Percentiles rank a stretch among this genome's conserved stretches.
Evolutionary conservation across 768 basidiomycete genomes (phyloP).

Genomic region (Terana coerulea): DNA sequence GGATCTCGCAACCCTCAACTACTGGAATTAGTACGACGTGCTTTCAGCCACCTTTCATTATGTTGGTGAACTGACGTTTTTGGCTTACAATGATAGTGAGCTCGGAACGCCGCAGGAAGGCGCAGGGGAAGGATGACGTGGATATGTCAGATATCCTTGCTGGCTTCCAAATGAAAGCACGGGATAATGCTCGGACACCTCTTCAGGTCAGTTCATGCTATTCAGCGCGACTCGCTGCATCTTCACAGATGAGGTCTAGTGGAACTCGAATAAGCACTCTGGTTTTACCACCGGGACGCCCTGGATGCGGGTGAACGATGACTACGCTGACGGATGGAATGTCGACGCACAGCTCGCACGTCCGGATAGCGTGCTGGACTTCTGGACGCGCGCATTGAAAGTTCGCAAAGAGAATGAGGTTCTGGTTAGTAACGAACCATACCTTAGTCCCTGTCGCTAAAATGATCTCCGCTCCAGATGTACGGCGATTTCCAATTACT

Average conservation of each 20-base stretch:
- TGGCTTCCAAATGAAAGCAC: constrained; percentile 54
- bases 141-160: constrained; percentile 63
- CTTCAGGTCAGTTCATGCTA: constrained; percentile 47
- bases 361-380: constrained; percentile 48
- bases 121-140: constrained; percentile 34
- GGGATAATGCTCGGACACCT: constrained; percentile 69
- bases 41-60: neutral
- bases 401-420: constrained; percentile 52
- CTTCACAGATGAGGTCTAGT: too few relatives aligned
- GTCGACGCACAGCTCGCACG: constrained; percentile 44
- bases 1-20: constrained; percentile 61
- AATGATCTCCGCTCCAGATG: constrained; percentile 19
- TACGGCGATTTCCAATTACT: constrained; percentile 59
- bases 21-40: constrained; percentile 47
- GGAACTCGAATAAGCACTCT: constrained; percentile 49
- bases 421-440: constrained; percentile 38
- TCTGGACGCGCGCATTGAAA: constrained; percentile 55
- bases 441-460: neutral
- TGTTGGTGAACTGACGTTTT: neutral
- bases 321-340: constrained; percentile 55
- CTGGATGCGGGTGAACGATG: constrained; percentile 76
- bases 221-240: neutral
- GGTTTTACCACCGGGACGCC: constrained; percentile 65
- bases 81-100: neutral
- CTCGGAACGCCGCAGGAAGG: constrained; percentile 28